Base-by-base conservation (phyloP, 306 rosid genomes). In the Hippophae gyantsensis region DNA sequence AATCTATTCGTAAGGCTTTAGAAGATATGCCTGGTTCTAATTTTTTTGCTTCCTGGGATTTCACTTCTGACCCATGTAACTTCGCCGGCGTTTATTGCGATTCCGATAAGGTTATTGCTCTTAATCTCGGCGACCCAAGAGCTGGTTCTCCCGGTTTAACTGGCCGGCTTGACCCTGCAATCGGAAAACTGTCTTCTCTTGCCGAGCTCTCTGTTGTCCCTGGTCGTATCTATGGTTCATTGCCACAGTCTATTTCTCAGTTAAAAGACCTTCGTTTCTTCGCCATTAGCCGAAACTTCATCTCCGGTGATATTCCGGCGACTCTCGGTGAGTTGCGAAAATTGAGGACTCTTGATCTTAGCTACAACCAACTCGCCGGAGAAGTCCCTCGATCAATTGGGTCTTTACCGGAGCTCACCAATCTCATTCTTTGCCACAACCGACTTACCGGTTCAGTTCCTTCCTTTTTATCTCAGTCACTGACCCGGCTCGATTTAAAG, bases 31-130 rank as follows among this genome's bases (percentile, higher is more conserved):
- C 97, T 0, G 99, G 94, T 12, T 93, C 99, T 1, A 74, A 65
- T 45, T 93, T 86, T 70, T 84, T 93, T 47, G 58, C 90, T 0
- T 78, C 97, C 12, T 93, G 99, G 99, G 99, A 93, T 67, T 93
- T 93, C 83, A 93, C 99, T 10, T 74, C 95, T 6, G 99, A 93
- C 66, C 99, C 99, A 0, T 93, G 99, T 57, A 81, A 63, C 47
- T 93, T 93, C 72, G 65, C 90, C 70, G 99, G 99, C n/a, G 94
- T 93, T 38, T 89, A 70, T 65, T 93, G 99, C 54, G 85, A 84
- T 7, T 76, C 94, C 32, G 83, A 86, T 41, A 82, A 74, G 72
- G 99, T 93, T 1, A 69, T 93, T 1, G 63, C 99, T 8, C 95
- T 93, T 66, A 93, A 93, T 67, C 97, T 93, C 56, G 99, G 99